These are phyloP conservation scores for Dysphania ambrosioides DNA, from an alignment of 148 eudicot species.

Conservation along the genomic window DNA sequence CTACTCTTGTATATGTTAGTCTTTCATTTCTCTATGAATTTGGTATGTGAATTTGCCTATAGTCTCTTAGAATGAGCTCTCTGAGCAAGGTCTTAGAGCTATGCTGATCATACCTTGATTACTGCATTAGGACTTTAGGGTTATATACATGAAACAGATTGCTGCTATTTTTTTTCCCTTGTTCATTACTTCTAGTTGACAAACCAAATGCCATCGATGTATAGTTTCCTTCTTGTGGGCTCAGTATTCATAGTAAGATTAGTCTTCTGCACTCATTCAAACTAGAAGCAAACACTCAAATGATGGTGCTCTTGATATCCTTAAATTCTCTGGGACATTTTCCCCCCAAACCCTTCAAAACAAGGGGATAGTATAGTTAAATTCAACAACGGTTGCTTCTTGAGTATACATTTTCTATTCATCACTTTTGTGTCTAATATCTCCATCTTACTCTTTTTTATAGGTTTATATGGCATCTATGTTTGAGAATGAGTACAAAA, in stretches of 20 bases:
- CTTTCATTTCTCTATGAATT: neutral
- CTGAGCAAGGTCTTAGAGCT: neutral
- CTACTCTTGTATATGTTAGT: neutral
- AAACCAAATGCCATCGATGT: neutral
- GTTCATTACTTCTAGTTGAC: neutral
- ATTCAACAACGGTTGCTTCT: neutral
- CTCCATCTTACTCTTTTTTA: neutral
- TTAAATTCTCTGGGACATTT: neutral
- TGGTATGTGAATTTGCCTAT: neutral
- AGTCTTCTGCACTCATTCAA: neutral
- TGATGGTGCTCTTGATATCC: neutral
- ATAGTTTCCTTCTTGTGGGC: neutral
- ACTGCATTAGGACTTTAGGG: neutral
- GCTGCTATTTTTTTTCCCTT: neutral
- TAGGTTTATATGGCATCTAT: conserved; percentile 96
- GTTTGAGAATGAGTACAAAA: conserved; percentile 77
- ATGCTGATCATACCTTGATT: neutral
- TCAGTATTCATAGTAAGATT: neutral
- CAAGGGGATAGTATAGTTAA: neutral
- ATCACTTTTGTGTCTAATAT: neutral
- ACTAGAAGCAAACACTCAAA: neutral
- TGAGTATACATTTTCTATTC: neutral
- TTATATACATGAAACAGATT: neutral
- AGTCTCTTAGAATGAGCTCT: neutral
- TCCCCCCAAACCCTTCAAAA: neutral